Conservation (phyloP, 345 rosid genomes). For the Cochlearia excelsa region DNA sequence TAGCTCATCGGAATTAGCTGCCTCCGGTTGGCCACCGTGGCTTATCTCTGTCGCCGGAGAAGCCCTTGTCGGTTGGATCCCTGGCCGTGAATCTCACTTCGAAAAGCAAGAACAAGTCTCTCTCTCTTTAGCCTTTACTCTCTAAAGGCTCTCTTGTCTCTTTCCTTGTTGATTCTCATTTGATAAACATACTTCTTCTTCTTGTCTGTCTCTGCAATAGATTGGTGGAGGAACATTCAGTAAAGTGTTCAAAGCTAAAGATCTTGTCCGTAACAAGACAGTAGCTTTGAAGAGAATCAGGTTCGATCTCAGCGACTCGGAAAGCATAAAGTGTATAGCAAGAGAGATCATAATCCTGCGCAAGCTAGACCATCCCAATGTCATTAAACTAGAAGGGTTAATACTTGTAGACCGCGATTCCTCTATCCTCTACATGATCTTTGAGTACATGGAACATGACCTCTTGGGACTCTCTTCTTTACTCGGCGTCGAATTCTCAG, state of each 20-base stretch:
- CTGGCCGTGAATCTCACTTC: slow-evolving; percentile 59
- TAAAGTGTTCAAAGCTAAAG: slow-evolving; percentile 79
- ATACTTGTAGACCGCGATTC: slow-evolving; percentile 55
- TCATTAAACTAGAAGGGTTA: slow-evolving; percentile 82
- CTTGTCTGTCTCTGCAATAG: slow-evolving; percentile 43
- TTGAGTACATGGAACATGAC: slow-evolving; percentile 98
- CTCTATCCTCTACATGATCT: slow-evolving; percentile 69
- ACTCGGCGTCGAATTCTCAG: slow-evolving; percentile 66
- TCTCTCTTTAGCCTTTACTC: slow-evolving; percentile 5
- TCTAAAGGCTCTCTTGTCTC: background rate
- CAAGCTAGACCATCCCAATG: slow-evolving; percentile 77
- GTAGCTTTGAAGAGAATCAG: slow-evolving; percentile 81
- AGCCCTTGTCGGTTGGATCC: slow-evolving; percentile 82
- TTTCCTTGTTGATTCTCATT: slow-evolving; percentile 9
- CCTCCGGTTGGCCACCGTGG: slow-evolving; percentile 92
- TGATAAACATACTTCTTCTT: background rate
- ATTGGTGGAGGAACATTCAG: slow-evolving; percentile 97
- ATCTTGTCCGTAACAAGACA: slow-evolving; percentile 51
- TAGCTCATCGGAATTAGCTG: slow-evolving; percentile 27
- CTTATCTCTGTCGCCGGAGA: slow-evolving; percentile 75
- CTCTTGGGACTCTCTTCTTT: slow-evolving; percentile 77
- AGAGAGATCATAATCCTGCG: slow-evolving; percentile 82
- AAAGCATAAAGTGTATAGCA: slow-evolving; percentile 78
- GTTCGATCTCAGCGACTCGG: slow-evolving; percentile 61
- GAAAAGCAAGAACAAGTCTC: slow-evolving; percentile 76